Conservation (phyloP, 106 monocot species). For the Phalaenopsis equestris region DNA sequence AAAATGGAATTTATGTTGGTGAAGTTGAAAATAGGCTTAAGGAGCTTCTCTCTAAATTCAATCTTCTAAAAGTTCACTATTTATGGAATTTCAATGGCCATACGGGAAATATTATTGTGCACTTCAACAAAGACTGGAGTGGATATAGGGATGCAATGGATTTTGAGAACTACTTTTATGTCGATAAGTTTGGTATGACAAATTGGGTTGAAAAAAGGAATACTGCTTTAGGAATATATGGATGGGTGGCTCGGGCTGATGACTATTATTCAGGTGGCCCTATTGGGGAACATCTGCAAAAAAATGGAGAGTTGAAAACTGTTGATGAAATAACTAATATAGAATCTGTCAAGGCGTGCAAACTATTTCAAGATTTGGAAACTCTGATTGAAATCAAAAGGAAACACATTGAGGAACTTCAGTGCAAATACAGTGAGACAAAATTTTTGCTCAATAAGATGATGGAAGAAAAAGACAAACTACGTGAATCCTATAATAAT, state of each 20-base stretch:
- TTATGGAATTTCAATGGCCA: slow-evolving; percentile 48
- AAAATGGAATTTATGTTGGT: slow-evolving; percentile 33
- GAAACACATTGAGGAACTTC: slow-evolving; percentile 41
- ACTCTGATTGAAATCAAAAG: slow-evolving; percentile 46
- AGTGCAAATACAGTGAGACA: slow-evolving; percentile 36
- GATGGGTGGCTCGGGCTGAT: slow-evolving; percentile 63
- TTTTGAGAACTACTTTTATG: slow-evolving; percentile 56
- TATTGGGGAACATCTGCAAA: slow-evolving; percentile 36
- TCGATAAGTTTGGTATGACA: slow-evolving; percentile 24
- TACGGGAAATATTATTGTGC: slow-evolving; percentile 55
- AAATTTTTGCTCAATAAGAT: slow-evolving; percentile 30
- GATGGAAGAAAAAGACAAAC: slow-evolving; percentile 39
- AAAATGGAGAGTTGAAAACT: slow-evolving; percentile 61
- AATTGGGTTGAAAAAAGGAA: slow-evolving; percentile 26
- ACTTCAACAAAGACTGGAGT: slow-evolving; percentile 64
- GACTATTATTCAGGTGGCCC: slow-evolving; percentile 41
- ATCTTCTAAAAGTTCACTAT: slow-evolving; percentile 41
- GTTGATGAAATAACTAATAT: slow-evolving; percentile 32
- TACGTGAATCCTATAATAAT: slow-evolving; percentile 46
- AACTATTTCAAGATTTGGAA: slow-evolving; percentile 35
- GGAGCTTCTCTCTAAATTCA: slow-evolving; percentile 38
- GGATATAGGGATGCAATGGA: slow-evolving; percentile 65
- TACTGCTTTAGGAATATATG: slow-evolving; percentile 27
- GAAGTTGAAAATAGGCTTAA: slow-evolving; percentile 34
- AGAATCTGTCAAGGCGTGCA: slow-evolving; percentile 30